Percentiles rank a stretch among this genome's conserved stretches.
phyloP scores from a whole-genome alignment of 495 filamentous ascomycete species.

The Hyaloscypha hepaticicola region DNA sequence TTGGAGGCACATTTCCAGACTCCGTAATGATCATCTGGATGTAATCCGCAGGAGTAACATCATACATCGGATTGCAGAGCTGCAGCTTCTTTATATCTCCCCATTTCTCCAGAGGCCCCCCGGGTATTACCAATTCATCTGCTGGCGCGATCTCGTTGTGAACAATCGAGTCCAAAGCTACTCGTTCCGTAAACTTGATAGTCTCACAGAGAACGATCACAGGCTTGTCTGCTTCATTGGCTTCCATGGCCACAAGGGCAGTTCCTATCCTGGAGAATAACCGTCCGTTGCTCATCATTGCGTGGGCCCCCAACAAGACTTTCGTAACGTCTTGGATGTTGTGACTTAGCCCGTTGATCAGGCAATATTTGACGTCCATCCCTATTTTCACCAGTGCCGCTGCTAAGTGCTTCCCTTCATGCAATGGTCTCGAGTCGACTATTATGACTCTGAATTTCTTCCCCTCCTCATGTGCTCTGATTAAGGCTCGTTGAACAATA shows the following conservation, averaged over 20 bases:
- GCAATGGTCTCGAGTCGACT: constrained; percentile 76
- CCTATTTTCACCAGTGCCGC: constrained; percentile 64
- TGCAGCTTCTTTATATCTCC: constrained; percentile 61
- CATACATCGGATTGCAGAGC: constrained; percentile 83
- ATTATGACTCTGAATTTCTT: constrained; percentile 81
- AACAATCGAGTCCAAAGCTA: constrained; percentile 87
- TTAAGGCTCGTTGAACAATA: constrained; percentile 75
- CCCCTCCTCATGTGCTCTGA: constrained; percentile 65
- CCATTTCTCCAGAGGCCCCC: constrained; percentile 52
- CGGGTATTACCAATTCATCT: constrained; percentile 55
- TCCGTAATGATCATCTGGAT: constrained; percentile 90
- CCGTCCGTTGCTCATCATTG: constrained; percentile 86
- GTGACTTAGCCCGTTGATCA: constrained; percentile 71
- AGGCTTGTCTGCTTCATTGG: constrained; percentile 68
- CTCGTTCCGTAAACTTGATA: constrained; percentile 91
- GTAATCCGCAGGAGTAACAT: constrained; percentile 88
- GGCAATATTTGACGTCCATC: constrained; percentile 75
- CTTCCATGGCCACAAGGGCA: constrained; percentile 83
- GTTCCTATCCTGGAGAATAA: constrained; percentile 87
- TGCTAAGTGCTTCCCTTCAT: constrained; percentile 77
- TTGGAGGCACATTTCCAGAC: constrained; percentile 82
- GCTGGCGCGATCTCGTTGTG: constrained; percentile 82
- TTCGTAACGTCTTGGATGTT: constrained; percentile 72
- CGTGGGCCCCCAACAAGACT: constrained; percentile 84
- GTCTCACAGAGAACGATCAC: constrained; percentile 93